Base-by-base conservation (phyloP, 495 filamentous ascomycete species). In the Corynascus novoguineensis region DNA sequence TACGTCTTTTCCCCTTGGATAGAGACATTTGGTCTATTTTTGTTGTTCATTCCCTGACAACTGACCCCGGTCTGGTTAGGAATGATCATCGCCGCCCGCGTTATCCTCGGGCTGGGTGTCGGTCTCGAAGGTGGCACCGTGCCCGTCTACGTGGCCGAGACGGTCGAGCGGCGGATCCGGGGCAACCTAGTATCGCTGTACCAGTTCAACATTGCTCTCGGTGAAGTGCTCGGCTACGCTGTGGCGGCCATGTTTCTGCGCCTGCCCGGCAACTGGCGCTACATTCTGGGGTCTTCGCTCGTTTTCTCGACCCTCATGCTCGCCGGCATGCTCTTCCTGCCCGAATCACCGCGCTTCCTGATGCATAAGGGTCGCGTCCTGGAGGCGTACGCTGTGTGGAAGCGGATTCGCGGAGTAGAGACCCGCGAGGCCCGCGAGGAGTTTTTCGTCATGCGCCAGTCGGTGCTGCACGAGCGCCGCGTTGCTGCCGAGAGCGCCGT, bases 131-230 rank as follows among this genome's bases (percentile, higher is more conserved):
- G 49, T 19, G 49, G 49, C 34, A 52, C 49, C 1, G 49, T 52
- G 2, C 49, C 49, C 49, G 49, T 52, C 24, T 52, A 52, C 24
- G 49, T 52, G 34, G 49, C 49, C 22, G 49, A 52, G 35, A 52
- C 49, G n/a, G 49, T 22, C 49, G 34, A 40, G 22, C 21, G 49
- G 34, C 25, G 21, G 21, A 25, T 52, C 17, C 49, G 49, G 15
- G 49, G 49, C 49, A 52, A 52, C n/a, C 49, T 52, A 14, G 49
- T 52, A 5, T 52, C 49, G 24, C 49, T 52, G 4, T 52, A 52
- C 49, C 49, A 52, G 49, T 32, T 52, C 49, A 52, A 40, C 49
- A 52, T 52, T 25, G 49, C 49, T 14, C 49, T 52, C 19, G 49
- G 49, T 35, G 49, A 52, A 24, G 49, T 52, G 0, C 49, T 52